phyloP scores from a whole-genome alignment of 192 early-diverging fungal genomes.

The Dimargaris cristalligena region DNA sequence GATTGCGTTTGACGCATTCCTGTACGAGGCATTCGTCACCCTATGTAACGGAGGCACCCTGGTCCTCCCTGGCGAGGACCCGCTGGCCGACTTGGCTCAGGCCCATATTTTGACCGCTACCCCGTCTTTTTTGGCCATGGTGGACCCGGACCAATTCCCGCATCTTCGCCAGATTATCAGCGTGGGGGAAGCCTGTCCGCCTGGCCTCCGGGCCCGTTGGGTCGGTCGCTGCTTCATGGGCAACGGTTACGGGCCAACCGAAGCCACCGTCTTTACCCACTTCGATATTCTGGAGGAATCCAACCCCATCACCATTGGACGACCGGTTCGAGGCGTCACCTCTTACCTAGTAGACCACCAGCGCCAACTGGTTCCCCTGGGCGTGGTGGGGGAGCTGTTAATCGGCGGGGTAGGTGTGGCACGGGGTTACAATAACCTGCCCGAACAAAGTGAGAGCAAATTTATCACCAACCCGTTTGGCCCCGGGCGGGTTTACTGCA shows the following conservation, averaged over 20 bases:
- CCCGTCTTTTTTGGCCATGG: background rate
- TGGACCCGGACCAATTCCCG: background rate
- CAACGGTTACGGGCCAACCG: slow-evolving; percentile 9
- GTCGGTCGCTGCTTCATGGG: background rate
- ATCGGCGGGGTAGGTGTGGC: slow-evolving; percentile 10
- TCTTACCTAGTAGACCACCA: slow-evolving; percentile 18
- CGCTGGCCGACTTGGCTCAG: background rate
- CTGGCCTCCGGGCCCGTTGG: background rate
- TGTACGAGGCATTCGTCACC: background rate
- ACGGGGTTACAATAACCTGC: background rate
- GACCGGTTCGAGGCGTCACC: slow-evolving; percentile 8
- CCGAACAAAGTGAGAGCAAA: background rate
- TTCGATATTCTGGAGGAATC: background rate
- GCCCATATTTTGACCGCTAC: background rate
- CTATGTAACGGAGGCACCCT: slow-evolving; percentile 2
- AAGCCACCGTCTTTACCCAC: slow-evolving; percentile 1
- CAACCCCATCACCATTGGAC: slow-evolving; percentile 16
- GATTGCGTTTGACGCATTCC: background rate
- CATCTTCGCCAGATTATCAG: background rate
- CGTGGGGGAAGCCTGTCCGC: slow-evolving; percentile 1
- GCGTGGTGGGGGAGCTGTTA: slow-evolving; percentile 19
- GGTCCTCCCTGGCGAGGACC: background rate
- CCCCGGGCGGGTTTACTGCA: background rate
- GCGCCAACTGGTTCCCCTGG: slow-evolving; percentile 13
- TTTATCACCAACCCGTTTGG: background rate